These are phyloP conservation scores for Pseudogymnoascus sp. DNA, from an alignment of 2,329 filamentous ascomycete species.

Conservation along the genomic window DNA sequence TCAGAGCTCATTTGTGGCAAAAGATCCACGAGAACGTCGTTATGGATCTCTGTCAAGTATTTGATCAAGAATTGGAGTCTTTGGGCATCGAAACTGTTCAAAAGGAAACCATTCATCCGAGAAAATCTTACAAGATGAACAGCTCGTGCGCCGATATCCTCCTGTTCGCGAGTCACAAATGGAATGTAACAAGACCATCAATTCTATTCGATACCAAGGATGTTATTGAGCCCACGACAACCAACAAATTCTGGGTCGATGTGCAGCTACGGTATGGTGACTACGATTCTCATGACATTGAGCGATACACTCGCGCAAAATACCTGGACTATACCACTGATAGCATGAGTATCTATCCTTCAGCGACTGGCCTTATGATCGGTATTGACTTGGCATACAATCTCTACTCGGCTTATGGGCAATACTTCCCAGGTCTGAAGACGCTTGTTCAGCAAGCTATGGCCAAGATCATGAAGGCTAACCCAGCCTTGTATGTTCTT, in stretches of 20 bases:
- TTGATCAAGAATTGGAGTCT: constrained; percentile 93
- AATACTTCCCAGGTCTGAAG: constrained; percentile 98
- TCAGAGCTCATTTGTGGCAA: constrained; percentile 99
- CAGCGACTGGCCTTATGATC: constrained; percentile 93
- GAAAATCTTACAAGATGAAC: constrained; percentile 99
- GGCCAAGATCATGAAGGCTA: constrained; percentile 99
- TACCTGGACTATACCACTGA: constrained; percentile 98
- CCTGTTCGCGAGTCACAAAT: constrained; percentile 95
- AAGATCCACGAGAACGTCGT: constrained; percentile 99
- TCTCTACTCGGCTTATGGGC: constrained; percentile 92
- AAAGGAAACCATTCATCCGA: constrained; percentile 96
- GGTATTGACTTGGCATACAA: constrained; percentile 98
- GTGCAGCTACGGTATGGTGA: constrained; percentile 95
- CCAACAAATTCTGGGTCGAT: constrained; percentile 99
- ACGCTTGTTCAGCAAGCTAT: constrained; percentile 94
- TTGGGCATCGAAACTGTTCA: constrained; percentile 95
- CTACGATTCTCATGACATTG: constrained; percentile 98
- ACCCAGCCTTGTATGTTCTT: constrained; percentile 90
- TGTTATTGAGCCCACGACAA: constrained; percentile 83
- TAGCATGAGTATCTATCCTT: constrained; percentile 97
- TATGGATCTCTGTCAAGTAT: constrained; percentile 98
- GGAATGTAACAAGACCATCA: constrained; percentile 93
- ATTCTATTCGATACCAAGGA: constrained; percentile 95
- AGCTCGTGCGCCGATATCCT: constrained; percentile 96
- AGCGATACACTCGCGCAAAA: constrained; percentile 93